phyloP scores from a whole-genome alignment of 352 stramenopile species.

The Phytophthora chlamydospora region DNA sequence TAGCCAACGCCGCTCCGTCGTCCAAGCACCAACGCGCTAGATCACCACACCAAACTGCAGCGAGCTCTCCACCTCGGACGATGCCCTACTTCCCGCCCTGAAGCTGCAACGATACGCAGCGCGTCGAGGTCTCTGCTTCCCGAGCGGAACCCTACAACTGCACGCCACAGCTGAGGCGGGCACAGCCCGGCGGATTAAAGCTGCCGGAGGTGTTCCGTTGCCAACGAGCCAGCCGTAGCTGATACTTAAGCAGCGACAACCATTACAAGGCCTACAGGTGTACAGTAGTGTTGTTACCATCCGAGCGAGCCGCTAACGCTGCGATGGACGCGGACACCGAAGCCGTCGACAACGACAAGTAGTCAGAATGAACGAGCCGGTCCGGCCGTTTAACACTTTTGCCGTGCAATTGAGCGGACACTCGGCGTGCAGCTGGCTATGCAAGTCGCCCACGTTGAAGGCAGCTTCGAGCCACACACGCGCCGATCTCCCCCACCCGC shows the following conservation, averaged over 20 bases:
- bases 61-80: conserved; percentile 9
- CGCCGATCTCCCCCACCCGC: conserved; percentile 25
- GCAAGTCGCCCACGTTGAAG: conserved; percentile 27
- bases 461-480: conserved; percentile 29
- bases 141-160: not conserved
- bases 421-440: conserved; percentile 14
- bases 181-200: not conserved
- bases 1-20: conserved; percentile 19
- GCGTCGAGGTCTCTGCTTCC: not conserved
- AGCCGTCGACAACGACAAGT: not conserved
- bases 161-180: not conserved
- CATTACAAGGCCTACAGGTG: not conserved
- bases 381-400: conserved; percentile 21
- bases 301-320: not conserved
- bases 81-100: not conserved
- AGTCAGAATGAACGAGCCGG: conserved; percentile 11
- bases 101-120: conserved; percentile 22
- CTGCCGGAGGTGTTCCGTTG: not conserved
- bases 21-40: conserved; percentile 11
- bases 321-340: not conserved
- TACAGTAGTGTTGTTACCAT: too few species aligned
- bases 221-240: not conserved
- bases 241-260: not conserved
- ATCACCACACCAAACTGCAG: conserved; percentile 16
- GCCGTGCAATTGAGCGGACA: conserved; percentile 33